Percentiles rank a stretch among this genome's conserved stretches.
These are phyloP conservation scores for Artemisia argyi DNA, from an alignment of 129 eudicot genomes.

Conservation along the genomic window DNA sequence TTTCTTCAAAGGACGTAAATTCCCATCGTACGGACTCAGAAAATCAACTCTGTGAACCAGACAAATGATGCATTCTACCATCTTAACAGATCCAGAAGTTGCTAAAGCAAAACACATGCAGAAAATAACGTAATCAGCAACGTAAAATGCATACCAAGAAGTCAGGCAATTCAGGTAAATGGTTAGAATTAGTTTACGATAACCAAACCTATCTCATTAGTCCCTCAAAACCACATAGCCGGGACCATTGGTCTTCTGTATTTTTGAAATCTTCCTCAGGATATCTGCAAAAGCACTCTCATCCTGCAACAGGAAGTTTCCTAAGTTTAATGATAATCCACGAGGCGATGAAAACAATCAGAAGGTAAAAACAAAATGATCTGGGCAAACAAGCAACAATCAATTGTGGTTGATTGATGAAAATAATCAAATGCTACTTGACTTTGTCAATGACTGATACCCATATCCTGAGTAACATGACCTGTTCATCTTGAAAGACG, in stretches of 20 bases:
- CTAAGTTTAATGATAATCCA: background rate
- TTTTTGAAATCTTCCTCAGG: constrained; percentile 85
- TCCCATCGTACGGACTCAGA: background rate
- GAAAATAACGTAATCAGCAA: background rate
- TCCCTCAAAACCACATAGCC: constrained; percentile 78
- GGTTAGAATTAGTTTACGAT: too few relatives aligned
- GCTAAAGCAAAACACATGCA: constrained; percentile 9
- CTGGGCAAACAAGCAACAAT: background rate
- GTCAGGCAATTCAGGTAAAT: background rate
- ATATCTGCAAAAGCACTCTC: constrained; percentile 82
- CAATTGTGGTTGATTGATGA: background rate
- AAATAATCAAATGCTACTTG: background rate
- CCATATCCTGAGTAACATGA: too few relatives aligned
- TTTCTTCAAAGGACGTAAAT: constrained; percentile 3
- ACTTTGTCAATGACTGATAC: background rate
- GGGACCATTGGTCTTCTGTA: constrained; percentile 74
- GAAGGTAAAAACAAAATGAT: too few relatives aligned
- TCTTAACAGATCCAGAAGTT: constrained; percentile 6
- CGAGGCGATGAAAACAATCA: too few relatives aligned
- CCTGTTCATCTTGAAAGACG: background rate
- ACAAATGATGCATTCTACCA: background rate
- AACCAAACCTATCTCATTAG: too few relatives aligned
- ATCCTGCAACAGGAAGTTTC: constrained; percentile 49
- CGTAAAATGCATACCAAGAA: background rate
- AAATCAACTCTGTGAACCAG: background rate